Evolutionary conservation across 106 monocot genomes (phyloP).

Genomic region (Alisma plantagoaquatica): DNA sequence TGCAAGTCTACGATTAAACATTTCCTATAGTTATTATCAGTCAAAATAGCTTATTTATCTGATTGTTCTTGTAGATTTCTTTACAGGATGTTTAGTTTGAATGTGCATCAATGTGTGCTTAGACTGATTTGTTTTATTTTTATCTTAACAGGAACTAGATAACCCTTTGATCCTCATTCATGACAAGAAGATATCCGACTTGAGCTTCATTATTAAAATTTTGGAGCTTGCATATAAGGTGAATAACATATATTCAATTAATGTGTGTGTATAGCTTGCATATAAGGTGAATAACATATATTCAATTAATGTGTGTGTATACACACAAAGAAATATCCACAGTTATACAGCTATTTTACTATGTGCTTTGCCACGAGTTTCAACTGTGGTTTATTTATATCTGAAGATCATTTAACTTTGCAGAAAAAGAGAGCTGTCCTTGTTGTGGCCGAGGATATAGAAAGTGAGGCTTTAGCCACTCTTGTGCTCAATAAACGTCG

Average conservation of each 20-base stretch:
- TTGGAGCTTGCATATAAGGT: conserved; percentile 71
- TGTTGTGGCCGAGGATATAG: conserved; percentile 81
- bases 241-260: too few species aligned
- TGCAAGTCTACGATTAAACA: neutral
- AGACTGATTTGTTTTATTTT: conserved; percentile 13
- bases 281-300: conserved; percentile 32
- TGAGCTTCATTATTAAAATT: conserved; percentile 43
- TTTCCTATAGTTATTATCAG: neutral
- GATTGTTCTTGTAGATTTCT: neutral
- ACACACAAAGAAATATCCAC: too few species aligned
- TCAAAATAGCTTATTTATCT: neutral
- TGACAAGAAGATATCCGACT: conserved; percentile 75
- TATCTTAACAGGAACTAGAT: conserved; percentile 56
- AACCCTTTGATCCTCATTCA: conserved; percentile 83
- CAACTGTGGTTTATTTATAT: neutral
- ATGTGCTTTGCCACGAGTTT: too few species aligned
- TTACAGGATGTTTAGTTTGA: neutral
- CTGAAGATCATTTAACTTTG: neutral
- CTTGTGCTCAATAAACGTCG: conserved; percentile 82
- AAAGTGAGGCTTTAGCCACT: conserved; percentile 61
- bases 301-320: too few species aligned
- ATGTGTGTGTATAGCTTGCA: too few species aligned
- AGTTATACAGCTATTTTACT: too few species aligned
- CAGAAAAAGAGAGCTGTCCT: conserved; percentile 74
- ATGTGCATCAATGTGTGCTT: too few species aligned